These are phyloP conservation scores for Ceratobasidium sp. DNA, from an alignment of 1,284 basidiomycete genomes.

Conservation along the genomic window DNA sequence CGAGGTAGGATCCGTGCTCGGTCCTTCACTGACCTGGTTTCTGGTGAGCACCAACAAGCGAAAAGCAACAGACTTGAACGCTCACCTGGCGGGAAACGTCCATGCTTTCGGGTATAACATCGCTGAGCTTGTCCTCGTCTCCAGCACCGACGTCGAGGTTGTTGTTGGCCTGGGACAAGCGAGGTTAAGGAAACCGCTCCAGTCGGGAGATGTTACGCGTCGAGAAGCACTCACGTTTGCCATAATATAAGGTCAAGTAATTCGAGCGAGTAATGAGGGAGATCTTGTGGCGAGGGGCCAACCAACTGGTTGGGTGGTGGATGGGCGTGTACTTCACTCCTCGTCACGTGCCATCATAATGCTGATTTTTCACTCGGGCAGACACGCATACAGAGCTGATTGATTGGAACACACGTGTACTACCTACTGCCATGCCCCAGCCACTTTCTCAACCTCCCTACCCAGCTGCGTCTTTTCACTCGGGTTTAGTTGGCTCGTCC, in stretches of 20 bases:
- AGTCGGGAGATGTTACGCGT: neutral
- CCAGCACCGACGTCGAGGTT: constrained; percentile 23
- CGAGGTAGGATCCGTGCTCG: constrained; percentile 52
- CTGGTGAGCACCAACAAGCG: constrained; percentile 11
- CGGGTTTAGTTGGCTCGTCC: constrained; percentile 33
- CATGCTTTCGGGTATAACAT: constrained; percentile 78
- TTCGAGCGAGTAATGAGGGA: neutral
- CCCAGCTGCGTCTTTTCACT: constrained; percentile 10
- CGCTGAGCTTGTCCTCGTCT: constrained; percentile 82
- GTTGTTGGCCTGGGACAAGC: constrained; percentile 22
- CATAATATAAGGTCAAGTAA: constrained; percentile 2
- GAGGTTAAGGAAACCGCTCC: neutral
- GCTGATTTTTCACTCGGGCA: constrained; percentile 9
- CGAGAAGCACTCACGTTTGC: constrained; percentile 14
- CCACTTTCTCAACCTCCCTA: constrained; percentile 3
- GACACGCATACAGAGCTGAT: neutral
- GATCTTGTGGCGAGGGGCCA: constrained; percentile 33
- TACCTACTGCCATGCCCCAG: constrained; percentile 26
- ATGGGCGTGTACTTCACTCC: constrained; percentile 40
- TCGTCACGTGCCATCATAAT: constrained; percentile 16
- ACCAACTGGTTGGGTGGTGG: constrained; percentile 32
- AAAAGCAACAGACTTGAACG: constrained; percentile 26
- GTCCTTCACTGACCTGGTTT: constrained; percentile 42
- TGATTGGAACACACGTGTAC: neutral
- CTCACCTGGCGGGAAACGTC: constrained; percentile 81